Evolutionary conservation across 192 early-diverging fungal genomes (phyloP), one percentile per base, ranked within the genome.

Genomic region (Coemansia sp.): DNA sequence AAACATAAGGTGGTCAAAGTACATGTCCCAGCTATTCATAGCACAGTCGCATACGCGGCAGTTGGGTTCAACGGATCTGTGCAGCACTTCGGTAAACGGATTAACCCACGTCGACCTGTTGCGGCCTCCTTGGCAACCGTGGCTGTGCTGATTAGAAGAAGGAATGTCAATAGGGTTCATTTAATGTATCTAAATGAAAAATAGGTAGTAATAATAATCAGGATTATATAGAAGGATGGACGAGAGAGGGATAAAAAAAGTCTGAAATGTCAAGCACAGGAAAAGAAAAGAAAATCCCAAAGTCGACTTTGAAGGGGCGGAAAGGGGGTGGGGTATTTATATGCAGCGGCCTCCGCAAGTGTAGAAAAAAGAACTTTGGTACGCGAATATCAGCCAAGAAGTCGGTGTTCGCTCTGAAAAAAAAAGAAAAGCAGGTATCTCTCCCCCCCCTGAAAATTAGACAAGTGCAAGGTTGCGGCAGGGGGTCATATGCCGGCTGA

Each of bases 1-100:
- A 69, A 77, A 77, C 17, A 63, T 69, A n/a, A 77, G 49, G 20
- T 77, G 75, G 42, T 77, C 75, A 35, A 64, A 77, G 63, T 77
- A 77, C 22, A 55, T 36, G 62, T 77, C 75, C 75, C 70, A 77
- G 62, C 59, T 72, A 40, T 53, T 48, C 75, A 77, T 68, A n/a
- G 43, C 22, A 36, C 63, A 61, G n/a, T 62, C 59, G 54, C 75
- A 77, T 2, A 72, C n/a, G 5, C 33, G 48, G 60, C 75, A 77
- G 32, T 50, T 71, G 20, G 75, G 75, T 61, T 72, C 67, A 13
- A 71, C 49, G 4, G 65, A 29, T 5, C 62, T 19, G 7, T 56
- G 23, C 8, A 76, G 58, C 5, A 57, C 35, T 17, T 41, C 58
- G 0, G 65, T 65, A 8, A 68, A n/a, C 17, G 62, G 62, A 45